phyloP scores from a whole-genome alignment of 148 eudicot genomes.

The Chenopodium berlandieri region DNA sequence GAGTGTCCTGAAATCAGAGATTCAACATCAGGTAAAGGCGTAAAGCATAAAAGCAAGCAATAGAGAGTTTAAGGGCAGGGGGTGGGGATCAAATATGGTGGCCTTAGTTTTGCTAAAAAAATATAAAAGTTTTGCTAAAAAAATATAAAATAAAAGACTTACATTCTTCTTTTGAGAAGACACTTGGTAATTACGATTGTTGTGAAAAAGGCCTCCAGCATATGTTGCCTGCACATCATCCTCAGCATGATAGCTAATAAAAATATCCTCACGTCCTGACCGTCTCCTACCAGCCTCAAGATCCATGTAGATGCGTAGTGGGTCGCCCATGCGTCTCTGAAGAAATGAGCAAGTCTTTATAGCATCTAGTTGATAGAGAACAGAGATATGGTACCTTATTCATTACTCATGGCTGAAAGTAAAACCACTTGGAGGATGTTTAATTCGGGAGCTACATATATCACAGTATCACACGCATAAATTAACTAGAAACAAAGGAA shows the following conservation, averaged over 20 bases:
- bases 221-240: conserved; percentile 97
- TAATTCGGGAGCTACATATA: too few species aligned
- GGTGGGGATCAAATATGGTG: background rate
- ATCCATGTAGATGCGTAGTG: conserved; percentile 92
- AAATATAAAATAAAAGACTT: conserved; percentile 22
- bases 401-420: background rate
- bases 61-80: background rate
- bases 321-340: conserved; percentile 78
- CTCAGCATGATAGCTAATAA: conserved; percentile 85
- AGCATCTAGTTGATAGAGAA: background rate
- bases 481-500: background rate
- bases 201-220: conserved; percentile 90
- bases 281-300: conserved; percentile 92
- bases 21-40: background rate
- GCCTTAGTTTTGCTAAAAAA: background rate
- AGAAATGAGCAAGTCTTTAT: background rate
- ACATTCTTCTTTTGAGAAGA: conserved; percentile 72
- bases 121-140: background rate
- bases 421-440: too few species aligned
- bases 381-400: background rate
- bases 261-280: conserved; percentile 79
- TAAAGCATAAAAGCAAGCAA: background rate
- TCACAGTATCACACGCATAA: background rate
- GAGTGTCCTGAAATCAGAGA: conserved; percentile 55
- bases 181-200: conserved; percentile 77